Conservation (phyloP, 2,329 filamentous ascomycete genomes). For the Paecilomyces fulvus region DNA sequence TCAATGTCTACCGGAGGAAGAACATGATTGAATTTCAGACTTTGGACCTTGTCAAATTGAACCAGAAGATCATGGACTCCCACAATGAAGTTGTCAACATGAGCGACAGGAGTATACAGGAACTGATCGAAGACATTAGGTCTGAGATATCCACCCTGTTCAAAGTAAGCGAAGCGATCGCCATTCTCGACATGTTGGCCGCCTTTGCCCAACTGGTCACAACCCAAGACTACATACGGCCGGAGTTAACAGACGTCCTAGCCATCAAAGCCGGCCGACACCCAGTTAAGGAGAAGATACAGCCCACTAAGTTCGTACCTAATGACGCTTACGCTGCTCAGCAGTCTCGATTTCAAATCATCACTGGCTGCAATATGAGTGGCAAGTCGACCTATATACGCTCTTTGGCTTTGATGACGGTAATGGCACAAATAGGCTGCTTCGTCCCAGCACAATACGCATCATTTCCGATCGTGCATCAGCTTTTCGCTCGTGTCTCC, state of each 20-base stretch:
- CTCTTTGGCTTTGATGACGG: constrained; percentile 69
- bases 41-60: constrained; percentile 72
- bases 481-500: constrained; percentile 79
- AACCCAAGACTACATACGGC: constrained; percentile 57
- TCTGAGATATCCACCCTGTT: constrained; percentile 66
- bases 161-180: constrained; percentile 75
- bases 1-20: constrained; percentile 67
- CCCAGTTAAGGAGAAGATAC: constrained; percentile 67
- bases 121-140: constrained; percentile 64
- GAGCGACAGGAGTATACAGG: constrained; percentile 68
- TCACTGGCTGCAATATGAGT: constrained; percentile 97
- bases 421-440: constrained; percentile 90
- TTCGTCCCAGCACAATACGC: constrained; percentile 85
- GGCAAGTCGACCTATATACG: constrained; percentile 95
- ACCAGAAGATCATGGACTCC: constrained; percentile 66
- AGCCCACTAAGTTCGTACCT: constrained; percentile 63
- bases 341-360: constrained; percentile 77
- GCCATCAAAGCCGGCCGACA: constrained; percentile 69
- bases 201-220: constrained; percentile 69
- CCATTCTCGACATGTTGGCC: constrained; percentile 75
- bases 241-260: constrained; percentile 59
- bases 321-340: constrained; percentile 84
- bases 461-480: constrained; percentile 68
- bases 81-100: constrained; percentile 76
- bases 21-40: constrained; percentile 83